Evolutionary conservation across 306 rosid genomes (phyloP), one percentile per base, ranked within the genome.

Genomic region (Corylus americana): DNA sequence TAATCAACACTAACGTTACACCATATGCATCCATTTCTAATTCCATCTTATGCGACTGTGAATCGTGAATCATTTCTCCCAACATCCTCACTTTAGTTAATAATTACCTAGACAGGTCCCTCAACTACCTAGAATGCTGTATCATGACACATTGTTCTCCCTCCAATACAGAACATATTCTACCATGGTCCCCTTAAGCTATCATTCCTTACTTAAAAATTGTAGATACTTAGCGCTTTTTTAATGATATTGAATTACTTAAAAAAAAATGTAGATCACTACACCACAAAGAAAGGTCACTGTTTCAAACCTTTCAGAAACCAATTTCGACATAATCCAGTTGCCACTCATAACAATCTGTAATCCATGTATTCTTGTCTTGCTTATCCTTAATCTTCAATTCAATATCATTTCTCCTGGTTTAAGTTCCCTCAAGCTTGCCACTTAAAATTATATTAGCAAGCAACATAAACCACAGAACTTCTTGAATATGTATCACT

Each of bases 371-470:
- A 59, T 10, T 27, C 66, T 59, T 59, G 16, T 59, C 29, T 25
- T 22, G 37, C 66, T 59, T 59, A 59, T 59, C 66, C 66, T 22
- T 59, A 22, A 59, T 59, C 66, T 59, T 59, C 37, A 59, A 22
- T 58, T 58, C 64, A 59, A 59, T 20, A 59, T 59, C 66, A 59
- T 11, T 11, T 59, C 66, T 59, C 37, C 8, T 14, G 29, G 66
- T 59, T 59, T 59, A 20, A 59, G 29, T 22, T 59, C 37, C 37
- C 37, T 59, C 37, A 25, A 59, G 31, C 66, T 25, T 25, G 66
- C 31, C 39, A 59, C 31, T 37, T 59, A 59, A 20, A 59, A 59
- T 27, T 25, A 59, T 59, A 11, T 13, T 20, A 25, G 29, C 35
- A 59, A 25, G 29, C 35, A 59, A 11, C 37, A 25, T 6, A 22